A percentile compares a stretch with the other conserved stretches of the same genome.
Conservation (phyloP, 306 rosid species). For the Hippophae rhamnoides region DNA sequence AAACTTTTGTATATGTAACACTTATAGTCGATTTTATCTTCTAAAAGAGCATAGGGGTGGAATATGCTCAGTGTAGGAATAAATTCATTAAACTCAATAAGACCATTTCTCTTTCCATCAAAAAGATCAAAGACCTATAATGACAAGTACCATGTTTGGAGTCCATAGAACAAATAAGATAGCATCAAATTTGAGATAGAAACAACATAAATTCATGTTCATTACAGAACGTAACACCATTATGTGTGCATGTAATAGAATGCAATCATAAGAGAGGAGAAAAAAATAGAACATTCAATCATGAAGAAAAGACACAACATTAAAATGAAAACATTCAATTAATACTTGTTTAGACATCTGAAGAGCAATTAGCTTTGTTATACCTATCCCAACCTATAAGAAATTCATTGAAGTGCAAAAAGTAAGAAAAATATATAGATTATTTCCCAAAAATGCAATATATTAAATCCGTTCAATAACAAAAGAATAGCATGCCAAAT, state of each 20-base stretch:
- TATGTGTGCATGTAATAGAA: too few species aligned
- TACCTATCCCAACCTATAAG: slow-evolving; percentile 85
- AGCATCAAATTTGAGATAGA: background rate
- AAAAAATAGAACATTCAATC: too few species aligned
- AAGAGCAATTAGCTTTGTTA: slow-evolving; percentile 88
- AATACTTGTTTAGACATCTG: slow-evolving; percentile 67
- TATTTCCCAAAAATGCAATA: background rate
- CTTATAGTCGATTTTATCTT: slow-evolving; percentile 72
- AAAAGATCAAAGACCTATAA: slow-evolving; percentile 71
- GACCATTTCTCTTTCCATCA: slow-evolving; percentile 71
- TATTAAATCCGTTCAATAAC: too few species aligned
- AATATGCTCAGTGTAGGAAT: slow-evolving; percentile 57
- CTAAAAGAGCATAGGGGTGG: slow-evolving; percentile 61
- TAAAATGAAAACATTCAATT: background rate
- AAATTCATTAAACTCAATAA: slow-evolving; percentile 71
- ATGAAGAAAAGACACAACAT: background rate
- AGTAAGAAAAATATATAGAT: slow-evolving; percentile 6
- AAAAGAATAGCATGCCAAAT: too few species aligned
- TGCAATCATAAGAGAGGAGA: too few species aligned
- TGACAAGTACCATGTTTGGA: background rate
- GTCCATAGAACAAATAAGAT: slow-evolving; percentile 4
- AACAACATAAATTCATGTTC: too few species aligned
- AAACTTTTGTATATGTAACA: slow-evolving; percentile 16
- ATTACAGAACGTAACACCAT: too few species aligned
- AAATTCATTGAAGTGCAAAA: slow-evolving; percentile 1